A percentile compares a stretch with the other conserved stretches of the same genome.
Conservation (phyloP, 2,329 filamentous ascomycete species). For the Monilinia polystroma region DNA sequence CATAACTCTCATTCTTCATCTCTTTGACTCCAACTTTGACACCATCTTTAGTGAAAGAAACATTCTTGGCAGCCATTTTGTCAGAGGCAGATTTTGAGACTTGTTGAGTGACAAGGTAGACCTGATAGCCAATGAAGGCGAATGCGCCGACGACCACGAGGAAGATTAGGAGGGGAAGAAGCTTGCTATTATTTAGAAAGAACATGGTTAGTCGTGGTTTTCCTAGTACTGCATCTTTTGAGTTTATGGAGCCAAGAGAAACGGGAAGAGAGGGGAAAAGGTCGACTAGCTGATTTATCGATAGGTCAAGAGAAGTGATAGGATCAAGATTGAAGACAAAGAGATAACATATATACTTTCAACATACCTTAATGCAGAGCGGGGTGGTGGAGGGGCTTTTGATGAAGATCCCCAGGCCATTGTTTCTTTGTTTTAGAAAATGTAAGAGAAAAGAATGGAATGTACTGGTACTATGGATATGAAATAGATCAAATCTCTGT, state of each 20-base stretch:
- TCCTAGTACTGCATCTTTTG: background rate
- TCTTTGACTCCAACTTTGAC: conserved; percentile 70
- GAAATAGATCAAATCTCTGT: background rate
- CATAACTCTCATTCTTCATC: conserved; percentile 65
- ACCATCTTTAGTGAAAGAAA: conserved; percentile 73
- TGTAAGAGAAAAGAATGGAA: conserved; percentile 1
- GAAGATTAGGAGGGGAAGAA: conserved; percentile 66
- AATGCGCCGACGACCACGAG: conserved; percentile 55
- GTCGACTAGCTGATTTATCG: background rate
- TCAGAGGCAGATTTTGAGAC: conserved; percentile 64
- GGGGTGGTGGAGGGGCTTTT: conserved; percentile 37
- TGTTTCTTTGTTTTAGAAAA: conserved; percentile 1
- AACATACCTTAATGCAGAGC: conserved; percentile 39
- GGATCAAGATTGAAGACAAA: background rate
- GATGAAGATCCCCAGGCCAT: conserved; percentile 41
- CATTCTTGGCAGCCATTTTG: conserved; percentile 73
- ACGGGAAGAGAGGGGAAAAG: background rate
- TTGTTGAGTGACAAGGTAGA: conserved; percentile 66
- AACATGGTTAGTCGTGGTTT: conserved; percentile 20
- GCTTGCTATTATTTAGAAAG: conserved; percentile 42
- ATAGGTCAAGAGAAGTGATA: background rate
- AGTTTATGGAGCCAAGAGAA: background rate
- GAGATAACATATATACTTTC: background rate
- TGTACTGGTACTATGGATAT: background rate
- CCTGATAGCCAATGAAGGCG: conserved; percentile 68